Conservation (phyloP, 495 filamentous ascomycete genomes). For the Parathielavia appendiculata region DNA sequence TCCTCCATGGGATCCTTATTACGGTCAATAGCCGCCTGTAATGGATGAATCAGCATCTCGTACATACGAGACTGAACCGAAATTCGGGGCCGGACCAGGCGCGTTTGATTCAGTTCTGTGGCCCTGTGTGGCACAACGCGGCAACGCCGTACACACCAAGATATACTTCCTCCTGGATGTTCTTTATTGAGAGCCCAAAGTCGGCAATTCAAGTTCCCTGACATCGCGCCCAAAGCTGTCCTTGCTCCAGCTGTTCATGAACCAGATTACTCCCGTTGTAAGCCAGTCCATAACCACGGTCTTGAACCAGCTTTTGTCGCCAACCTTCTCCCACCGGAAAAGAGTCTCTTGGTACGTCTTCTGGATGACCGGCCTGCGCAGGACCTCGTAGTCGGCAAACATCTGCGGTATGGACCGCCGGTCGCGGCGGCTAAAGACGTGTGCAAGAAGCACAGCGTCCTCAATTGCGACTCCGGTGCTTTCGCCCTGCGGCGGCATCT, state of each 20-base stretch:
- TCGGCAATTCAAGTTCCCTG: slow-evolving; percentile 11
- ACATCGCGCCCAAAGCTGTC: slow-evolving; percentile 19
- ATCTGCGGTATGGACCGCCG: slow-evolving; percentile 35
- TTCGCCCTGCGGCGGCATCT: slow-evolving; percentile 60
- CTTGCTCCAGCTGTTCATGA: slow-evolving; percentile 15
- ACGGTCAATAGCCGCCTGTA: too few species aligned
- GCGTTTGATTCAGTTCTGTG: too few species aligned
- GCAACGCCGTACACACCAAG: too few species aligned
- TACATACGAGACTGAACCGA: too few species aligned
- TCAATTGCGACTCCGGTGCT: slow-evolving; percentile 57
- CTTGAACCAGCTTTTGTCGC: slow-evolving; percentile 37
- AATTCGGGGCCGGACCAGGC: too few species aligned
- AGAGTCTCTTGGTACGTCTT: slow-evolving; percentile 49
- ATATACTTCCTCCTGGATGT: too few species aligned
- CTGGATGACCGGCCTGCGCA: slow-evolving; percentile 48
- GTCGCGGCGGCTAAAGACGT: slow-evolving; percentile 37
- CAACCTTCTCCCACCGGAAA: slow-evolving; percentile 38
- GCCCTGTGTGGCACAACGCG: too few species aligned
- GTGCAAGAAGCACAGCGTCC: slow-evolving; percentile 54
- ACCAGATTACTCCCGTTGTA: slow-evolving; percentile 34
- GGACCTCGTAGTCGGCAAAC: slow-evolving; percentile 50
- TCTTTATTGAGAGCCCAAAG: too few species aligned
- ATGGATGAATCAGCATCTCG: too few species aligned
- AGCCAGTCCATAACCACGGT: slow-evolving; percentile 36
- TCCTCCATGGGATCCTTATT: too few species aligned